Conservation (phyloP, 352 stramenopile species). For the Pythium aquatile region DNA sequence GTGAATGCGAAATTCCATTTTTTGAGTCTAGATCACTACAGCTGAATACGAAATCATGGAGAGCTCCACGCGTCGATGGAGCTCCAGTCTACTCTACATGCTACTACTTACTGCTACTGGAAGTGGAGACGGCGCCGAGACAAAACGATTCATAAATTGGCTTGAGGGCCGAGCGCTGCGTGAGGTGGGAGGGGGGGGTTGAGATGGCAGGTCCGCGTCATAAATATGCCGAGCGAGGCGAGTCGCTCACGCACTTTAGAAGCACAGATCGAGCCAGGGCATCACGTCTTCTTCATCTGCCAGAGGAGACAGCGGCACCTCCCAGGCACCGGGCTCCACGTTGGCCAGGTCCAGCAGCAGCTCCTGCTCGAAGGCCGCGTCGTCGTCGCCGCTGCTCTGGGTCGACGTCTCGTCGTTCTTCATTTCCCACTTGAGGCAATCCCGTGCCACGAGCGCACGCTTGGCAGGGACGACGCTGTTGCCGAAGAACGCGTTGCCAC, state of each 20-base stretch:
- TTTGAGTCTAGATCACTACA: constrained; percentile 16
- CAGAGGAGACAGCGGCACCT: constrained; percentile 76
- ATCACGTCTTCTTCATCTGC: constrained; percentile 85
- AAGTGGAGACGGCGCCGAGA: constrained; percentile 6
- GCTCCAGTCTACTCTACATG: constrained; percentile 17
- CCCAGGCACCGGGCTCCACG: constrained; percentile 73
- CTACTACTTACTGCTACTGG: constrained; percentile 17
- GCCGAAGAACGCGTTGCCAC: constrained; percentile 11
- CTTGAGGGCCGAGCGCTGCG: not conserved
- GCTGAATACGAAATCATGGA: constrained; percentile 20
- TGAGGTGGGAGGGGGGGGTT: not conserved
- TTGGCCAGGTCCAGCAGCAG: constrained; percentile 70
- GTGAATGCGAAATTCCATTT: constrained; percentile 2
- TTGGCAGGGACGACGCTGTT: constrained; percentile 40
- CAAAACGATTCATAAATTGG: constrained; percentile 22
- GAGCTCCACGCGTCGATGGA: not conserved
- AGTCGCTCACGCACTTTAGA: constrained; percentile 36
- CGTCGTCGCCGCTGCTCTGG: constrained; percentile 31
- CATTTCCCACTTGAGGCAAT: constrained; percentile 67
- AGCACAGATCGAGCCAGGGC: constrained; percentile 82
- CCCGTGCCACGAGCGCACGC: constrained; percentile 56
- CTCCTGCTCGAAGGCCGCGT: constrained; percentile 59
- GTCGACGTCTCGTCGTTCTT: constrained; percentile 26
- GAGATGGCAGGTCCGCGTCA: not conserved
- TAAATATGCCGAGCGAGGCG: constrained; percentile 11